A percentile compares a stretch with the other conserved stretches of the same genome.
These are phyloP conservation scores for Clonostachys chloroleuca DNA, from an alignment of 2,329 filamentous ascomycete genomes.

Conservation along the genomic window DNA sequence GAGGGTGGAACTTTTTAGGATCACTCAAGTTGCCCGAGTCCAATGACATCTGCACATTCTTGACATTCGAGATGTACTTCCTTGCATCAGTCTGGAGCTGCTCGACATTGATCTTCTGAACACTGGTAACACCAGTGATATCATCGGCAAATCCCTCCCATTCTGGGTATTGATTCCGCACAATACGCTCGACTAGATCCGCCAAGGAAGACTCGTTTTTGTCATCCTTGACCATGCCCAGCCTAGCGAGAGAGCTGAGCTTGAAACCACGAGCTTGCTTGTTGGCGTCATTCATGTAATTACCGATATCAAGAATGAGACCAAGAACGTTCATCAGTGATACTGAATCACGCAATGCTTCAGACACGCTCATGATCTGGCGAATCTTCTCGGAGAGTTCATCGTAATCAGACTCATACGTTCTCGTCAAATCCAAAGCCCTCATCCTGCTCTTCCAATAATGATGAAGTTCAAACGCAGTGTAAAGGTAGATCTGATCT, in stretches of 20 bases:
- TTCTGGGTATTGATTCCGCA: conserved; percentile 92
- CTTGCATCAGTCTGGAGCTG: conserved; percentile 83
- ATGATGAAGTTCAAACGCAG: conserved; percentile 89
- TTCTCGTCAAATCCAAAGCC: conserved; percentile 78
- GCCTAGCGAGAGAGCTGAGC: conserved; percentile 83
- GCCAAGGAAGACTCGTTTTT: conserved; percentile 97
- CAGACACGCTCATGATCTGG: conserved; percentile 81
- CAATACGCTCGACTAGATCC: conserved; percentile 93
- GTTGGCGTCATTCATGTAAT: conserved; percentile 99
- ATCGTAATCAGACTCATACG: conserved; percentile 84
- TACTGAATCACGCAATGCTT: conserved; percentile 85
- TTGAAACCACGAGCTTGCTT: conserved; percentile 99
- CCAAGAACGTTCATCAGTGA: conserved; percentile 94
- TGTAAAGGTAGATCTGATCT: conserved; percentile 92
- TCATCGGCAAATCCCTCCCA: conserved; percentile 89
- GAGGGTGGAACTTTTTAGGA: conserved; percentile 95
- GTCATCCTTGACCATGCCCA: conserved; percentile 98
- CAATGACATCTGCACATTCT: conserved; percentile 86
- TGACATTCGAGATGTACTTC: conserved; percentile 91
- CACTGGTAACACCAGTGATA: conserved; percentile 71
- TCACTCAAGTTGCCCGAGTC: conserved; percentile 94
- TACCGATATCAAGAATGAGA: conserved; percentile 94
- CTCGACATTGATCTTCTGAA: conserved; percentile 93
- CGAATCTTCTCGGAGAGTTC: conserved; percentile 82
- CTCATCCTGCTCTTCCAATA: conserved; percentile 99